These are phyloP conservation scores for Yamadazyma tumulicola DNA, from an alignment of 805 yeast species.

Conservation along the genomic window DNA sequence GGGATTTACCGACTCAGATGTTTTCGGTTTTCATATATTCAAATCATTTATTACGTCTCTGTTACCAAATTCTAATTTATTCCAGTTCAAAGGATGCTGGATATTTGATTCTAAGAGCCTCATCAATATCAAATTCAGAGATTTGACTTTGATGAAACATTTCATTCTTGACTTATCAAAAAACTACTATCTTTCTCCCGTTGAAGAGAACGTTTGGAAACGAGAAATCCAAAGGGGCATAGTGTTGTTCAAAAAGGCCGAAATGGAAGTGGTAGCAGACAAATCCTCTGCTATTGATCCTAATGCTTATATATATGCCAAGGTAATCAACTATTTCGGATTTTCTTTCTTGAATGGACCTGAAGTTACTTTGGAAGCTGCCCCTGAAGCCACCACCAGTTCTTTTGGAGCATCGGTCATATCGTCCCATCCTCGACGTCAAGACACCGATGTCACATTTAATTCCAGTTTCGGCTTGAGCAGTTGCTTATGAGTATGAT, in stretches of 20 bases:
- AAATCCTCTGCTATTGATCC: background rate
- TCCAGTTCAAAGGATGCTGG: slow-evolving; percentile 33
- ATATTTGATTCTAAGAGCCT: slow-evolving; percentile 34
- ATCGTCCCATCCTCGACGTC: too few species aligned
- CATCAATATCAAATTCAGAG: slow-evolving; percentile 19
- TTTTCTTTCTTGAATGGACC: too few species aligned
- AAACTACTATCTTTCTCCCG: background rate
- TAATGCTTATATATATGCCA: background rate
- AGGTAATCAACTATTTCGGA: too few species aligned
- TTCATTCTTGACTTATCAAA: slow-evolving; percentile 5
- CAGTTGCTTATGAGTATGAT: too few species aligned
- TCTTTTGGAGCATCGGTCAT: too few species aligned
- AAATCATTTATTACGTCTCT: slow-evolving; percentile 30
- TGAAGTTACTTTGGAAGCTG: too few species aligned
- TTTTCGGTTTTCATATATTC: slow-evolving; percentile 57
- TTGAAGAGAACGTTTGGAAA: slow-evolving; percentile 18
- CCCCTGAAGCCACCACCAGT: too few species aligned
- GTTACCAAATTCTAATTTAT: background rate
- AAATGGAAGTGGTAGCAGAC: slow-evolving; percentile 41
- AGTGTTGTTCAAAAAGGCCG: slow-evolving; percentile 50
- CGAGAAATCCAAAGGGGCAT: slow-evolving; percentile 54
- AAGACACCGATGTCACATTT: too few species aligned
- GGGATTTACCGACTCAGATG: slow-evolving; percentile 61
- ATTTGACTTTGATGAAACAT: slow-evolving; percentile 17
- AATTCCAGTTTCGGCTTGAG: too few species aligned